Evolutionary conservation across 805 yeast species (phyloP), one percentile per base, ranked within the genome.

Genomic region (Saccharomycopsis lassenensis): DNA sequence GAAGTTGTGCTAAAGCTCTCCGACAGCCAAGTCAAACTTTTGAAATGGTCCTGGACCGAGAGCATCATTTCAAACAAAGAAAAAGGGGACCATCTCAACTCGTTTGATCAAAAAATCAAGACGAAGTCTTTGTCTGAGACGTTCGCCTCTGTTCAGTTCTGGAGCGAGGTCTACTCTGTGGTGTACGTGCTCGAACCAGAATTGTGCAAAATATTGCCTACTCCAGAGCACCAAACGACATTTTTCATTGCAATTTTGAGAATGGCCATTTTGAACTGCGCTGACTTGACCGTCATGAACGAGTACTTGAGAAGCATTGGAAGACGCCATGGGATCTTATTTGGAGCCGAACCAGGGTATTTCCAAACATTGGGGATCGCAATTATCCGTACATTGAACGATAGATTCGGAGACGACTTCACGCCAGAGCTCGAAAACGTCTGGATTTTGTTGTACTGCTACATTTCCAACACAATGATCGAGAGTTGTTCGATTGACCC

Each of bases 391-490:
- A 34, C 48, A 4, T 33, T 45, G 10, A 38, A 40, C 21, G 46
- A 43, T 18, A 31, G 33, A 8, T 41, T 43, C 23, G 46, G 32
- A 4, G 46, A 43, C 11, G 44, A 41, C 24, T 40, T 43, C 27
- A 40, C 40, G 19, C 44, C 44, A n/a, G 46, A 43, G 33, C 32
- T 43, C 16, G 44, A 43, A 29, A 34, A 41, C 24, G 31, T 37
- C 4, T 54, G 58, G 57, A 40, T 46, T 19, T 46, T 40, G 14
- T 36, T 54, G 17, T 55, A 48, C 37, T 44, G 51, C 29, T 54
- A 46, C 36, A 35, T 54, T n/a, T 44, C 51, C 10, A 52, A 51
- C 31, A 47, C 56, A 5, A 45, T 54, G 44, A 44, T 54, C 27
- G 44, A 46, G 30, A 46, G 52, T 14, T 52, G 49, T 28, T 28